These are phyloP conservation scores for Vachellia pachyceras DNA, from an alignment of 306 rosid genomes.

Conservation along the genomic window DNA sequence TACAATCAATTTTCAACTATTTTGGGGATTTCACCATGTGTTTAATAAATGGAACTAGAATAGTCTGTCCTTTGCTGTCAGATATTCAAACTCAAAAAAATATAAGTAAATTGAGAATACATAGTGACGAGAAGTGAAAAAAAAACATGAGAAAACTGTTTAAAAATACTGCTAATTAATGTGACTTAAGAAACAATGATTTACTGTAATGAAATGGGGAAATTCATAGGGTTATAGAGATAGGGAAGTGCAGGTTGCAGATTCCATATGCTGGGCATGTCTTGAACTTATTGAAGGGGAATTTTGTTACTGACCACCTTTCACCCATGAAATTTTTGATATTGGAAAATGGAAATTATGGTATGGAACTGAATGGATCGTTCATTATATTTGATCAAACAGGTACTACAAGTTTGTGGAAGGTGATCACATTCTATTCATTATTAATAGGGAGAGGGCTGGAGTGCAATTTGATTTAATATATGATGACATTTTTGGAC, in stretches of 20 bases:
- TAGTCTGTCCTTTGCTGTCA: too few species aligned
- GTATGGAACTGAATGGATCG: slow-evolving; percentile 16
- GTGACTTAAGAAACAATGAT: background rate
- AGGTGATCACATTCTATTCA: slow-evolving; percentile 87
- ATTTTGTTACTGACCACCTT: background rate
- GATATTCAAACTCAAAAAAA: too few species aligned
- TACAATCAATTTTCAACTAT: background rate
- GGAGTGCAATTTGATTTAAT: slow-evolving; percentile 91
- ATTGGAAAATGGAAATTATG: slow-evolving; percentile 23
- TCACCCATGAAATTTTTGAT: background rate
- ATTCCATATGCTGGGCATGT: background rate
- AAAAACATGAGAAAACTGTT: too few species aligned
- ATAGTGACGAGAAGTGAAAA: too few species aligned
- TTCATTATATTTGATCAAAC: slow-evolving; percentile 36
- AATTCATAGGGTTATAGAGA: background rate
- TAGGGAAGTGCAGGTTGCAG: background rate
- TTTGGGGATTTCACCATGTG: background rate
- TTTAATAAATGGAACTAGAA: background rate
- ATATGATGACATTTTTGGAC: slow-evolving; percentile 89
- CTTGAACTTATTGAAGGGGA: background rate
- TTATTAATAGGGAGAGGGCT: slow-evolving; percentile 89
- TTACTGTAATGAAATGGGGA: background rate
- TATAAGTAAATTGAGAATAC: too few species aligned
- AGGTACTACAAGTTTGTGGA: slow-evolving; percentile 96
- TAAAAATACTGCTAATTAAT: too few species aligned